Conservation (phyloP, 163 green algal genomes). For the Coccomyxa subellipsoidea region DNA sequence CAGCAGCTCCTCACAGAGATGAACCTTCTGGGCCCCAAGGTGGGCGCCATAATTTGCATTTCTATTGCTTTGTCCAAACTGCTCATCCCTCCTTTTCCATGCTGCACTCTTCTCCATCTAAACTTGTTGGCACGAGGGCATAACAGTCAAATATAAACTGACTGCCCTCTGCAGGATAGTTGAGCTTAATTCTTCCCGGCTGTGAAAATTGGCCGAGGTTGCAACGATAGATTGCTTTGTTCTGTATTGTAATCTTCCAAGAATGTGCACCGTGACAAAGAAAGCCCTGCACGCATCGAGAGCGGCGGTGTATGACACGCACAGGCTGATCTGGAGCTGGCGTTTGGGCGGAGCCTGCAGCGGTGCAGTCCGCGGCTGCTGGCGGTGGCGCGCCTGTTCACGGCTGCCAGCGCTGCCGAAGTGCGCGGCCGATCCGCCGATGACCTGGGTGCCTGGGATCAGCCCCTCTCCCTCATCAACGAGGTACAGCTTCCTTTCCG, state of each 20-base stretch:
- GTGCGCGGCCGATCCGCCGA: constrained; percentile 13
- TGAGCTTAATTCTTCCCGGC: too few relatives aligned
- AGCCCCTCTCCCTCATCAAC: constrained; percentile 1
- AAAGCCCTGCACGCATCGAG: too few relatives aligned
- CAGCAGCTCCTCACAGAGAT: not conserved
- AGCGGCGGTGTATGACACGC: not conserved
- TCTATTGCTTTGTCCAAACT: not conserved
- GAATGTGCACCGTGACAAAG: too few relatives aligned
- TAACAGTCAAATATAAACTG: not conserved
- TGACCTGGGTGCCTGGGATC: not conserved
- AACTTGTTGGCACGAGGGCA: not conserved
- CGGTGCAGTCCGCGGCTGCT: constrained; percentile 31
- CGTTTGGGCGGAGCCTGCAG: not conserved
- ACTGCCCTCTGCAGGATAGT: too few relatives aligned
- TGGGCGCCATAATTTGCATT: too few relatives aligned
- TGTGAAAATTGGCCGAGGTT: too few relatives aligned
- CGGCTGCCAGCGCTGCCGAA: constrained; percentile 16
- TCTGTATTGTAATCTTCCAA: too few relatives aligned
- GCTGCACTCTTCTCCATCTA: not conserved
- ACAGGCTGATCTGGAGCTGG: constrained; percentile 4
- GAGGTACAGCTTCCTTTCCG: not conserved
- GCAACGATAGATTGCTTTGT: too few relatives aligned
- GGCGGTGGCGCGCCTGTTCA: constrained; percentile 40
- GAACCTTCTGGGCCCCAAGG: not conserved
- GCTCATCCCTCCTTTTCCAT: too few relatives aligned